Conservation (phyloP, 1,284 basidiomycete genomes). For the Fomitopsis palustris region DNA sequence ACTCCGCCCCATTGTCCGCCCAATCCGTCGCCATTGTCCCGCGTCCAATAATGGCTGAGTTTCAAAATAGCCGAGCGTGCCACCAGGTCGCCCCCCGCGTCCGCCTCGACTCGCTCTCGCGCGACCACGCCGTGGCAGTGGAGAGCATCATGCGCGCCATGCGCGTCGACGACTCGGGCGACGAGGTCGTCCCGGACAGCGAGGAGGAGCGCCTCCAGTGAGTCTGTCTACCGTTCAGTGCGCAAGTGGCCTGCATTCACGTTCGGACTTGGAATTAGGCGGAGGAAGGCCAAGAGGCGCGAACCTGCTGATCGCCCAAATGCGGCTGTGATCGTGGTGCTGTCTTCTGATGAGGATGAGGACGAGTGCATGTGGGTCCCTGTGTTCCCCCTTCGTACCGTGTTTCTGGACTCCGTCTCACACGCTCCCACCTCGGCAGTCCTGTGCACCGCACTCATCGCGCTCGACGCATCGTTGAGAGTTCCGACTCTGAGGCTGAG, state of each 20-base stretch:
- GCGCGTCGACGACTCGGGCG: background rate
- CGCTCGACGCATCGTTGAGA: constrained; percentile 5
- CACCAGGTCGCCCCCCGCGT: background rate
- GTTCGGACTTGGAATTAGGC: background rate
- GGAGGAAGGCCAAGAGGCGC: background rate
- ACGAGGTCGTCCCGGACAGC: constrained; percentile 23
- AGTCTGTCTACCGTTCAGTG: background rate
- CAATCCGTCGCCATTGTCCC: background rate
- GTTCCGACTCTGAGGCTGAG: constrained; percentile 1
- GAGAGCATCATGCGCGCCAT: background rate
- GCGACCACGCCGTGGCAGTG: background rate
- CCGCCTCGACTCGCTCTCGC: background rate
- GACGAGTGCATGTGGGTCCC: constrained; percentile 25
- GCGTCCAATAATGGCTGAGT: background rate
- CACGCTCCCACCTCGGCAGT: background rate
- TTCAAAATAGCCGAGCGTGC: constrained; percentile 2
- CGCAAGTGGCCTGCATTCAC: background rate
- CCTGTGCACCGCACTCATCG: background rate
- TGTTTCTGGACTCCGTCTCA: background rate
- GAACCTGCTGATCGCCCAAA: constrained; percentile 4
- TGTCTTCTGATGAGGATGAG: constrained; percentile 50
- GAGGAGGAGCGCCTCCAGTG: constrained; percentile 23
- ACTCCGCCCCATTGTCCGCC: background rate
- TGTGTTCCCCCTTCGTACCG: background rate
- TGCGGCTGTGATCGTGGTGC: constrained; percentile 45